Base-by-base conservation (phyloP, 176 grass and related monocot species). In the Phyllostachys edulis region DNA sequence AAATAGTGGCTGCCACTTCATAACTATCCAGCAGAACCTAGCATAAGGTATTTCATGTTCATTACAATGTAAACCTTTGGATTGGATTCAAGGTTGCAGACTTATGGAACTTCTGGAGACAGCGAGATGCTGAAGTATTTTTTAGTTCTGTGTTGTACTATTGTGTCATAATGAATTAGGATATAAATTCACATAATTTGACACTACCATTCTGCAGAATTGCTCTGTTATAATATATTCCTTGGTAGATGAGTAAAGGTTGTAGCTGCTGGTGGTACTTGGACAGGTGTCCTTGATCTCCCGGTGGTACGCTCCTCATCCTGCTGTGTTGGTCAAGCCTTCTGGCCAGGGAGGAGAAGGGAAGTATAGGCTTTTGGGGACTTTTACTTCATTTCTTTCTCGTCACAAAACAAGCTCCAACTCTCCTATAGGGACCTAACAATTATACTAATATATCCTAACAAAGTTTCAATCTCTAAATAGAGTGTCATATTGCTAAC, bases 221-320 rank as follows among this genome's bases (percentile, higher is more conserved):
- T 16, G 12, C 12, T 54, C 12, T 40, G 47, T 56, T 55, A 27
- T 57, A 40, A 4, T 24, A 56, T 80, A 20, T 39, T 69, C 65
- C 34, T 81, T 23, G 49, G 21, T 69, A 41, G 34, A 67, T 39
- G 18, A 55, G 13, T 80, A 80, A 67, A 67, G 6, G 62, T 39
- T 68, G 63, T 51, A 56, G 54, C 52, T 57, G 39, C 54, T 76
- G 11, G 18, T 57, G 51, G 10, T 76, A 76, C 73, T 76, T 57
- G 73, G 38, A 40, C 5, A n/a, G 5, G 9, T 40, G 2, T 7
- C 4, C 12, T 59, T 76, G 38, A 76, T 18, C 64, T 56, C 18
- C 10, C 21, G 4, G 16, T 10, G 42, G 47, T 55, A 69, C 15
- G 45, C 46, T 80, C 14, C 34, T 55, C 64, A 69, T 80, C 21